Evolutionary conservation across 495 filamentous ascomycete genomes (phyloP), one percentile per base, ranked within the genome.

Genomic region (Usnea hakonensis): DNA sequence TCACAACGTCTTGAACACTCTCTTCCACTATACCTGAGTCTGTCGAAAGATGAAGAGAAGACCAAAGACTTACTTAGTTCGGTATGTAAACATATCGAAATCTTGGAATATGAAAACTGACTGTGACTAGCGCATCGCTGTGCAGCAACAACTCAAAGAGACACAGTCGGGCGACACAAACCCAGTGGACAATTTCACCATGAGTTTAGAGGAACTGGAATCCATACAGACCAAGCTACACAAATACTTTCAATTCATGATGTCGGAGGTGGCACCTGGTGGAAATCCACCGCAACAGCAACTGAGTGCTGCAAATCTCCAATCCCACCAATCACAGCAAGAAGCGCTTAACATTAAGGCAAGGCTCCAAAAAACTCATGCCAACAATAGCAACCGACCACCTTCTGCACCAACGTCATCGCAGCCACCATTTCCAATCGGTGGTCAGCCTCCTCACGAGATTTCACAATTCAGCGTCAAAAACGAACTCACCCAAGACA

Each of bases 371-470:
- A 86, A 87, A 58, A 85, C 83, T 65, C 79, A 86, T 28, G 83
- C 78, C 63, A 75, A 79, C 54, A 71, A 73, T 62, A 78, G 81
- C 62, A 77, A 79, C 57, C 74, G 78, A 60, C 75, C 81, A 19
- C 80, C 87, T 16, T 78, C 85, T 57, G 83, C 87, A 7, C 85
- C 87, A n/a, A 88, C 82, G 1, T 78, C 83, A 0, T 71, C 84
- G 0, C 81, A 87, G 46, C 79, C 85, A 41, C 83, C 86, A 0
- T 89, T 89, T 69, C 80, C 79, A 48, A 81, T 92, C 63, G 85
- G 85, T 26, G 79, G 81, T 10, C 82, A 87, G 44, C 90, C 90
- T 37, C 90, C 89, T 21, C 79, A 87, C 52, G 88, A 89, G 7
- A 78, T 85, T 28, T 88, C 90, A 17, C 79, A 78, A 60, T 71